Conservation (phyloP, 305 asterid genomes). For the Withania somnifera region DNA sequence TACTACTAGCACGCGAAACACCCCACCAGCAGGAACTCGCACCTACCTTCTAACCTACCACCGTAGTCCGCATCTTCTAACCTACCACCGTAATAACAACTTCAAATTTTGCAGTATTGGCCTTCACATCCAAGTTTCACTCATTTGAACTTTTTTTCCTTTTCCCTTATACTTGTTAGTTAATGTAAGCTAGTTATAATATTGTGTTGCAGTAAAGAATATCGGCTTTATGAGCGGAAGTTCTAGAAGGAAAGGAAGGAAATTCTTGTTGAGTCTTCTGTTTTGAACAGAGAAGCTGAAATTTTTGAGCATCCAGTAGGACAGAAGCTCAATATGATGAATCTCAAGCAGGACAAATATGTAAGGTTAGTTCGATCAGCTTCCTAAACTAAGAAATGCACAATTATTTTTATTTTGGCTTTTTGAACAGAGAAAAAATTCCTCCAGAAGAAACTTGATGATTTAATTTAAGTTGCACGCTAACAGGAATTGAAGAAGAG, state of each 20-base stretch:
- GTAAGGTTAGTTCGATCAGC: constrained; percentile 33
- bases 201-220: background rate
- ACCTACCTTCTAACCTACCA: no score
- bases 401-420: background rate
- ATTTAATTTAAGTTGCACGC: no score
- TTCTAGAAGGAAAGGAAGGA: background rate
- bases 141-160: background rate
- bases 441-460: no score
- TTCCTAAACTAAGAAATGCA: background rate
- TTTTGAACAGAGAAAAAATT: background rate
- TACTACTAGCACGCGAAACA: no score
- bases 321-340: constrained; percentile 15
- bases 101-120: background rate
- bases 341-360: constrained; percentile 26
- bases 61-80: no score
- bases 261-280: background rate
- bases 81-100: background rate
- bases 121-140: background rate
- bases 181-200: background rate
- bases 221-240: background rate
- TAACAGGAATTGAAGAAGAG: background rate
- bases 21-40: no score
- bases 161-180: background rate
- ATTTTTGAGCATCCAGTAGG: background rate
- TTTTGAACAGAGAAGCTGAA: background rate